Conservation (phyloP, 2,329 filamentous ascomycete species). For the Talaromyces sp. region DNA sequence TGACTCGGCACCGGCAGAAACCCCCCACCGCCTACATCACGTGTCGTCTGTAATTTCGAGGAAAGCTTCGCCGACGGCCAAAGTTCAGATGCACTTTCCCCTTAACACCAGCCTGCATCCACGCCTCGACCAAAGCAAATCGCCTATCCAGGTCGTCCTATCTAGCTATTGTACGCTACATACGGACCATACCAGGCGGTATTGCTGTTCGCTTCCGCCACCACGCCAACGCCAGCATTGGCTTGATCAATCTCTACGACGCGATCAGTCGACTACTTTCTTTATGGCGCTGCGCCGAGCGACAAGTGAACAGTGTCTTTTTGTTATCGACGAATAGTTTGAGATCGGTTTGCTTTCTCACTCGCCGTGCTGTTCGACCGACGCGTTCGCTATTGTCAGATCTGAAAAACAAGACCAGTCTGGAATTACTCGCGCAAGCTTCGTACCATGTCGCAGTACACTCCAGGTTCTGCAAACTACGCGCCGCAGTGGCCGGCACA, state of each 20-base stretch:
- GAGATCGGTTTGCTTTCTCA: not conserved
- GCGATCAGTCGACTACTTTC: not conserved
- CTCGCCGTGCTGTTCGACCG: not conserved
- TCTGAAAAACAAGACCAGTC: not conserved
- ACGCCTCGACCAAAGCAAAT: not conserved
- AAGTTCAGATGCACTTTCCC: not conserved
- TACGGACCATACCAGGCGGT: not conserved
- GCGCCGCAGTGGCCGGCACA: constrained; percentile 33
- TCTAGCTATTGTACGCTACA: not conserved
- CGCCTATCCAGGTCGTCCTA: not conserved
- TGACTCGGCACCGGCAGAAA: not conserved
- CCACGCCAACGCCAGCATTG: not conserved
- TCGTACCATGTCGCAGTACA: constrained; percentile 44
- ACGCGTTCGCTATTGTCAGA: not conserved
- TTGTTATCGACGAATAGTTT: not conserved
- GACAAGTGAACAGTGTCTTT: not conserved
- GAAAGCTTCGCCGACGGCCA: not conserved
- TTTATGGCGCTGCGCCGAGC: not conserved
- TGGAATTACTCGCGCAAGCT: not conserved
- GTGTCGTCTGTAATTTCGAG: not conserved
- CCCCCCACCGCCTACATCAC: not conserved
- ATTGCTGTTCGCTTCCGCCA: not conserved
- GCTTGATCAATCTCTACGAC: not conserved
- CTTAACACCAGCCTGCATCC: not conserved
- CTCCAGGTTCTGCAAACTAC: constrained; percentile 31